Evolutionary conservation across 352 stramenopile species (phyloP), one percentile per base, ranked within the genome.

Genomic region (Globisporangium canariense): DNA sequence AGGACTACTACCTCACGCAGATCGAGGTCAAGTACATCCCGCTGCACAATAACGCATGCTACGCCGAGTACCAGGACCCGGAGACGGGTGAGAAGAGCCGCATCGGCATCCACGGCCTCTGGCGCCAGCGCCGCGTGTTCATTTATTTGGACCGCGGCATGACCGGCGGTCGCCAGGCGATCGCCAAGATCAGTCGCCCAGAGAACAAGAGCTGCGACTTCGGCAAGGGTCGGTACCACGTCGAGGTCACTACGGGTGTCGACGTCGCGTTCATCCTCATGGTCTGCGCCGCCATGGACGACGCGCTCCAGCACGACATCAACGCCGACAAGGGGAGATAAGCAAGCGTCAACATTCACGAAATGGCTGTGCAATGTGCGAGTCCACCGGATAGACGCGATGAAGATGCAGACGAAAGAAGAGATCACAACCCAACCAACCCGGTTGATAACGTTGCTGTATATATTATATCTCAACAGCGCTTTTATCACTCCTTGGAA

Each of bases 21-120:
- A 52, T 79, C 13, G 34, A 66, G 16, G 65, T 79, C 59, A 74
- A 77, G 50, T 80, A 74, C 40, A 62, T 77, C 9, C 65, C 73
- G 6, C 60, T 70, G 11, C 41, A 68, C 65, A 65, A 67, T 22
- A 74, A 79, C 14, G 62, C 77, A 41, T 43, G 75, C 20, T 64
- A 69, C 10, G 38, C 53, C 56, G 72, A 82, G 41, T 66, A 73
- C 36, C 67, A 74, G 28, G 69, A 79, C 64, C 65, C 67, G 9
- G 51, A 73, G 14, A 73, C 72, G 20, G 25, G 75, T 14, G 56
- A 62, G 56, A 62, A 62, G 56, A 62, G 63, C 47, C 40, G 43
- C 11, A 52, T 75, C 14, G 64, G 64, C 6, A 36, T 77, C 22
- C n/a, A 66, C 1, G 70, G 70, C 25, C 53, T 75, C 58, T 77